Evolutionary conservation across 257 asterid species (phyloP), one percentile per base, ranked within the genome.

Genomic region (Fraxinus anomala): DNA sequence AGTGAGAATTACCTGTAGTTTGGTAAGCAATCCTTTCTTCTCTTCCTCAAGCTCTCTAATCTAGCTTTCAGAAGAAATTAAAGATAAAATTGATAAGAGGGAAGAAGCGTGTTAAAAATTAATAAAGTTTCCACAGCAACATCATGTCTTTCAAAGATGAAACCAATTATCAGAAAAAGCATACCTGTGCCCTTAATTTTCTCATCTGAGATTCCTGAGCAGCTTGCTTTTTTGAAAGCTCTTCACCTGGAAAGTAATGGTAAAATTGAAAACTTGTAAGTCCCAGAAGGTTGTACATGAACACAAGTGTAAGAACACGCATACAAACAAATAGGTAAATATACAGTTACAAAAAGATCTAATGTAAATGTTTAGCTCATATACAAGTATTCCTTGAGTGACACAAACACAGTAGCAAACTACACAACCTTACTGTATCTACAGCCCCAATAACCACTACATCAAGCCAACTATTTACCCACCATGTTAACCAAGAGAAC

Each of bases 31-130:
- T 63, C 97, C 97, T 80, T 96, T 96, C 89, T 96, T 96, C 92
- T 96, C 99, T 86, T 96, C 99, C 86, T 96, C 99, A 75, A 92
- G 91, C 92, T 93, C 99, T 82, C 99, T 92, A 85, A 89, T 89
- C 99, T 96, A 88, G 89, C 87, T 92, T 89, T 75, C 95, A 89
- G 30, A 80, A 84, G 86, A 83, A 89, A 86, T 79, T 77, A 71
- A 73, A 77, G 71, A 77, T 49, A 34, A 77, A 71, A 74, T 42
- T 66, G 68, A 78, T 79, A 74, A 73, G 51, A 77, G 31, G 72
- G 34, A 70, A 37, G 72, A 69, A 37, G 26, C 61, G 24, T 61
- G 81, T 77, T 77, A 75, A 80, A 73, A 76, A 71, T 73, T 82
- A 73, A 73, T 36, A 47, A 67, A 74, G 77, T 74, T 79, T 73